phyloP scores from a whole-genome alignment of 2,329 filamentous ascomycete genomes.

The Emergomyces africanus region DNA sequence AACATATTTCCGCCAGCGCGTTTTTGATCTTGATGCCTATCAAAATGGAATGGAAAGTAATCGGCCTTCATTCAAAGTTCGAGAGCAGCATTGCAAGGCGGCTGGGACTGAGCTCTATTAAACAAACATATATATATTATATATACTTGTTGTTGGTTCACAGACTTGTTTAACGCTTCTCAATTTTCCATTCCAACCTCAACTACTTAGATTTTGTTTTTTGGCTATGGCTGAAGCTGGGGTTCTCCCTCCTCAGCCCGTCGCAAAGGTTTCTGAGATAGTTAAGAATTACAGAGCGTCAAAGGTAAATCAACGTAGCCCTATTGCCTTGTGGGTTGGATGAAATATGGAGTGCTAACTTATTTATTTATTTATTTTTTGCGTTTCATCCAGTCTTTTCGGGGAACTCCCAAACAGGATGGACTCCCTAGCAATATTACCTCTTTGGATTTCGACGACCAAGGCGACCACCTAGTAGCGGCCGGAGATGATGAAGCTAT shows the following conservation, averaged over 20 bases:
- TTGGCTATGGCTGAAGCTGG: conserved; percentile 14
- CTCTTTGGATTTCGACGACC: conserved; percentile 93
- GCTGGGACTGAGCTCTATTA: background rate
- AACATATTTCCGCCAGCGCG: background rate
- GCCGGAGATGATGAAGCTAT: conserved; percentile 90
- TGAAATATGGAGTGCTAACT: background rate
- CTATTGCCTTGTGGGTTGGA: background rate
- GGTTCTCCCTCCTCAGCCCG: conserved; percentile 14
- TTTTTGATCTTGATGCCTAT: background rate
- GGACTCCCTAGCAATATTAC: conserved; percentile 49
- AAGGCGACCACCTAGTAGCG: conserved; percentile 81
- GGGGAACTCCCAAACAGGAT: conserved; percentile 25
- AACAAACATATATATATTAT: no score
- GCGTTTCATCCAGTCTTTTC: conserved; percentile 17
- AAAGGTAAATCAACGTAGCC: conserved; percentile 44
- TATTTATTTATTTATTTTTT: background rate
- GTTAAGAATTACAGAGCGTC: conserved; percentile 66
- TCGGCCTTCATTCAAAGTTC: background rate
- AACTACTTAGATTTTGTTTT: background rate
- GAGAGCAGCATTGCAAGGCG: background rate
- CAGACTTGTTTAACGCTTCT: background rate
- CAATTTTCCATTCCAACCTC: background rate
- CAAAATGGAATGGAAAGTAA: background rate
- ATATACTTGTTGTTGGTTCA: background rate
- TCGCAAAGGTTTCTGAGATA: conserved; percentile 57